Evolutionary conservation across 2,329 filamentous ascomycete genomes (phyloP), one percentile per base, ranked within the genome.

Genomic region (Ophiostoma himal-ulmi): DNA sequence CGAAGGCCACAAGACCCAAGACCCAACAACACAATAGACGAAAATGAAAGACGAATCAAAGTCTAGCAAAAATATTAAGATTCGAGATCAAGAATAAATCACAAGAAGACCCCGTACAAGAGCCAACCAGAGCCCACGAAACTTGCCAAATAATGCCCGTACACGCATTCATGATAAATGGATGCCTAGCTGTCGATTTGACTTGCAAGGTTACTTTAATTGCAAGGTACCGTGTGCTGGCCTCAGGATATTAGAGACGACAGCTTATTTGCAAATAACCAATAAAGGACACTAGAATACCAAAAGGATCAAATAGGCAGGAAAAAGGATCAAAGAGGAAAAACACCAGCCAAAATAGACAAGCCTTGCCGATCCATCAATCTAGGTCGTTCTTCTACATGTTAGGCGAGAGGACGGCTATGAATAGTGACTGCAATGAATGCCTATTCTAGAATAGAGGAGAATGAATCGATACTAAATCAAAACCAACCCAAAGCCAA

Each of bases 231-330:
- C 14, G 13, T 13, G 14, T 54, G 20, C n/a, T 54, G 14, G 52
- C 52, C 52, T 57, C 52, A 62, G 57, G 57, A 62, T 62, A 36
- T 62, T 34, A 57, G 44, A 39, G 37, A 48, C 44, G 7, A 48
- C 2, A 44, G 41, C 14, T 48, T 20, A 48, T 20, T 39, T 17
- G 10, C n/a, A 54, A 54, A 30, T 30, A 30, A 11, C 10, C 48
- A 54, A 54, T 30, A 11, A n/a, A 30, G 22, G 26, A 34, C 26
- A 57, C 52, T 26, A 26, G n/a, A 26, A 17, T 36, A 30, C 5
- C 14, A 8, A 20, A 5, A 14, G 3, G 14, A 65, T 39, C 34
- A 65, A 65, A 6, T 39, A 65, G 62, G 36, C 36, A 65, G 62
- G 36, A 39, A 34, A 36, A 65, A 65, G 36, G 62, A 36, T 22